These are phyloP conservation scores for Crithidia expoeki DNA, from an alignment of 208 protist genomes.

Conservation along the genomic window DNA sequence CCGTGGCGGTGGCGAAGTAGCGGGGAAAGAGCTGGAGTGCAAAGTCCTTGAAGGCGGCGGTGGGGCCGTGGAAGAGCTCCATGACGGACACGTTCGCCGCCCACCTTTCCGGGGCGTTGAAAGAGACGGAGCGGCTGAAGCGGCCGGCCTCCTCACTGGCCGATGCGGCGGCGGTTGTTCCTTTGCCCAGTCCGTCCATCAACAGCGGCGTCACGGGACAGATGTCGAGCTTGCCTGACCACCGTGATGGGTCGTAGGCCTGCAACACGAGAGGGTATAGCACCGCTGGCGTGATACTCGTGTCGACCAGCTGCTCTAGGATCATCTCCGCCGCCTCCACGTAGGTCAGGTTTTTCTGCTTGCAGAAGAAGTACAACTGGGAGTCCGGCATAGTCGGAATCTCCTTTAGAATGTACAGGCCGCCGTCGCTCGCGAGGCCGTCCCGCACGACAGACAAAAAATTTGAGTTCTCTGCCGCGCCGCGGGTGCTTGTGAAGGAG, in stretches of 20 bases:
- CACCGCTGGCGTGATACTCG: conserved; percentile 49
- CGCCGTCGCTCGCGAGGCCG: conserved; percentile 80
- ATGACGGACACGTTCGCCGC: conserved; percentile 52
- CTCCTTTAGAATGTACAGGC: conserved; percentile 72
- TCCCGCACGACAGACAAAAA: conserved; percentile 80
- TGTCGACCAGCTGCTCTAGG: conserved; percentile 80
- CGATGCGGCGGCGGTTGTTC: conserved; percentile 1
- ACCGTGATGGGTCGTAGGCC: conserved; percentile 75
- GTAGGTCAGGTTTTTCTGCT: conserved; percentile 58
- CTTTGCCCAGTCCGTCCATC: neutral
- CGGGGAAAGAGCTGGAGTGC: conserved; percentile 89
- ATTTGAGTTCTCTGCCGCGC: conserved; percentile 30
- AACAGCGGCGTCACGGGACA: conserved; percentile 66
- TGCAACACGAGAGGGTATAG: conserved; percentile 62
- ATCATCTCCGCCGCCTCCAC: conserved; percentile 69
- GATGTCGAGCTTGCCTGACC: conserved; percentile 56
- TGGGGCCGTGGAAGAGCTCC: conserved; percentile 92
- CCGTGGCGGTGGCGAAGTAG: conserved; percentile 72
- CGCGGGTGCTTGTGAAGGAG: conserved; percentile 72
- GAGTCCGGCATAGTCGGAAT: conserved; percentile 69
- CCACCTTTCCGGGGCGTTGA: conserved; percentile 36
- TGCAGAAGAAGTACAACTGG: conserved; percentile 64
- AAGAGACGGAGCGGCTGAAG: conserved; percentile 10
- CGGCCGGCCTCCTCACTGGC: neutral
- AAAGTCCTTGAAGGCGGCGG: conserved; percentile 92